Evolutionary conservation across 2,329 filamentous ascomycete genomes (phyloP), one percentile per base, ranked within the genome.

Genomic region (Dothideomycetidae sp.): DNA sequence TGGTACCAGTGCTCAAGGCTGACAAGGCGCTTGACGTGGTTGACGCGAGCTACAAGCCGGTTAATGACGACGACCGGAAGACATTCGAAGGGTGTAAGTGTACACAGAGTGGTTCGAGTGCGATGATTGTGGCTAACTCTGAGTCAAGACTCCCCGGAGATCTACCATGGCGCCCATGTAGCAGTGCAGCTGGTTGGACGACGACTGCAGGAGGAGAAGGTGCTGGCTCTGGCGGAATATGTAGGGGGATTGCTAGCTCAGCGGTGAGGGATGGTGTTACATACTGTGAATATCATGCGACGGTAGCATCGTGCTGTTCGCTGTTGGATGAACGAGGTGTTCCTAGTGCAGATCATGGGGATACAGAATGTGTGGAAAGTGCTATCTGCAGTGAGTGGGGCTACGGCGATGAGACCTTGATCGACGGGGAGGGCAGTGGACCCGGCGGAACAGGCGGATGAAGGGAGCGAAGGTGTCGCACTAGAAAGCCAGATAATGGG

Each of bases 1-100:
- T 68, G 1, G 58, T 77, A 12, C 73, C 73, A 0, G 67, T 75
- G 1, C 73, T 70, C 0, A 61, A 52, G 30, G 68, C 63, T 0
- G 63, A 75, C 40, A 67, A 68, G 47, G 49, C 36, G 0, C 35
- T 73, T 3, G 73, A 76, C 48, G 46, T 53, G 10, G 49, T 57
- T 15, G 54, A 63, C 10, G 13, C 29, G 5, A 46, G 42, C 10
- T 48, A 50, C 34, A 46, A 50, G 37, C 43, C 50, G 7, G 45
- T 60, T 29, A 58, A 53, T 31, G 56, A 62, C 0, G 46, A 48
- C n/a, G 64, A 64, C 42, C 52, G 57, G 40, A 48, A 47, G 19
- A 55, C 60, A 5, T 50, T 55, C 17, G 53, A 58, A 17, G 53
- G 48, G 30, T 67, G 61, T 64, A 49, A 55, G 62, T 53, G 35